Conservation (phyloP, 345 rosid species). For the Viola odorata region DNA sequence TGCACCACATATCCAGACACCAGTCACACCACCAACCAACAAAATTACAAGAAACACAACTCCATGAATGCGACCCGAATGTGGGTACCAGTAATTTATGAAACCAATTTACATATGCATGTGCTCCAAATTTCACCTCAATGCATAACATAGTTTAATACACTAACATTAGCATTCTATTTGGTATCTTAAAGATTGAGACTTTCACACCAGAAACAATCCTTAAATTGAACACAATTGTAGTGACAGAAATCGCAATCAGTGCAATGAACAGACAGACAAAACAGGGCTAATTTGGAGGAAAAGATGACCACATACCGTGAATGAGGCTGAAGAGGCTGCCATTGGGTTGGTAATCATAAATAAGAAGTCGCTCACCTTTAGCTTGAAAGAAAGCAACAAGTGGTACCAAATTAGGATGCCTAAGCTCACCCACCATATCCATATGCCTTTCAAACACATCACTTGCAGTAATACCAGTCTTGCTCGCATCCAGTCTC, state of each 20-base stretch:
- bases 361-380: constrained; percentile 82
- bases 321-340: constrained; percentile 89
- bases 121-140: too few species aligned
- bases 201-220: too few species aligned
- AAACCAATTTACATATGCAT: too few species aligned
- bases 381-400: constrained; percentile 75
- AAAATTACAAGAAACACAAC: background rate
- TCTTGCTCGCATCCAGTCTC: constrained; percentile 67
- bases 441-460: constrained; percentile 75
- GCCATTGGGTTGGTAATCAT: constrained; percentile 82
- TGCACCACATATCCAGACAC: background rate
- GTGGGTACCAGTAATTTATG: background rate
- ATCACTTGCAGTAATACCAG: constrained; percentile 56
- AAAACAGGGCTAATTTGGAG: background rate
- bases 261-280: background rate
- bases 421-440: constrained; percentile 58
- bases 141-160: too few species aligned
- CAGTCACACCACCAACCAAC: background rate
- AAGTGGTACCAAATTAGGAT: constrained; percentile 68
- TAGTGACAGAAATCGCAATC: background rate
- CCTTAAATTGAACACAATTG: background rate
- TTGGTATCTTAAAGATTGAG: too few species aligned
- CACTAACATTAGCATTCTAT: too few species aligned
- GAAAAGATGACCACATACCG: constrained; percentile 33
- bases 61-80: background rate